A percentile compares a stretch with the other conserved stretches of the same genome.
Conservation (phyloP, 1,139 yeast species). For the Saccharomycopsis hybrid region DNA sequence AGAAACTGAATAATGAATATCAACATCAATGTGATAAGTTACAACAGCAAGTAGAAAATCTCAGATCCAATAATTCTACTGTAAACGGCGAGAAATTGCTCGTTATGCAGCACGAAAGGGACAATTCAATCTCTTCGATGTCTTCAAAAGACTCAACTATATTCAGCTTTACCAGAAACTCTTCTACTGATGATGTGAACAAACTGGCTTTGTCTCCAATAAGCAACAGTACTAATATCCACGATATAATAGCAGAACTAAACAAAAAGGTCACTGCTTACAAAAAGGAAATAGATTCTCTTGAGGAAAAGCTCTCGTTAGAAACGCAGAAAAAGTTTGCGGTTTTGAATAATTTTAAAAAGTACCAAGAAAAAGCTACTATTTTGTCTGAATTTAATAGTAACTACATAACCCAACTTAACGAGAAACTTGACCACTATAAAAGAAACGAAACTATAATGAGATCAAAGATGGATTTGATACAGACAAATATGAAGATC, state of each 20-base stretch:
- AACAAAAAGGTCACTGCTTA: conserved; percentile 3
- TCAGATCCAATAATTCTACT: background rate
- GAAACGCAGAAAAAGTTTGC: conserved; percentile 9
- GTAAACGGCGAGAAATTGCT: no score
- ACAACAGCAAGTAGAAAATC: background rate
- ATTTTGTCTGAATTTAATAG: conserved; percentile 16
- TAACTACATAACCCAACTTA: conserved; percentile 14
- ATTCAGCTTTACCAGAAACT: conserved; percentile 17
- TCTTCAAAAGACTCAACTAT: conserved; percentile 14
- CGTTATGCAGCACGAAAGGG: conserved; percentile 13
- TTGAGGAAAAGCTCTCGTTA: background rate
- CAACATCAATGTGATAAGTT: background rate
- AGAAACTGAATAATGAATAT: background rate
- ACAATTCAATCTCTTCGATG: conserved; percentile 15
- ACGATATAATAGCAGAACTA: conserved; percentile 8
- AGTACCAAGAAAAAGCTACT: conserved; percentile 13
- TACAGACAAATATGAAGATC: conserved; percentile 15
- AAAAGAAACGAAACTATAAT: conserved; percentile 12
- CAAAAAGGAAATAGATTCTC: conserved; percentile 6
- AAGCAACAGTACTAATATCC: background rate
- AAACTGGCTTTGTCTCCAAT: conserved; percentile 4
- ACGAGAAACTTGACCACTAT: conserved; percentile 12
- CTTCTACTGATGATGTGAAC: conserved; percentile 17
- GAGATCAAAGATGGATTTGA: conserved; percentile 14
- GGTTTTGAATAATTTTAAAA: conserved; percentile 9